Evolutionary conservation across 2,329 filamentous ascomycete genomes (phyloP).

Genomic region (Metarhizium robertsii): DNA sequence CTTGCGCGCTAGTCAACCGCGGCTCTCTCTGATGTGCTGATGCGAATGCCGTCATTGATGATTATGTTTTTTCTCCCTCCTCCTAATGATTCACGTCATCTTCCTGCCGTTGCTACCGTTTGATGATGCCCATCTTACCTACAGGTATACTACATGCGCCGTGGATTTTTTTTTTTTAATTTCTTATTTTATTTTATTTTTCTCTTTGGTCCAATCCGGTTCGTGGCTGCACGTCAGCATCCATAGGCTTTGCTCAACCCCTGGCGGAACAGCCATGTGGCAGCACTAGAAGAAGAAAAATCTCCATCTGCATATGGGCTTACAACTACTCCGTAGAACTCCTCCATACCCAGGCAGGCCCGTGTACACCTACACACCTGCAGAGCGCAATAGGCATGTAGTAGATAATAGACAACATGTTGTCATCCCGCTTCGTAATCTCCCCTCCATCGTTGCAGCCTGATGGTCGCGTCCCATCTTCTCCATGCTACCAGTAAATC

Average conservation of each 20-base stretch:
- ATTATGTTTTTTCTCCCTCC: not conserved
- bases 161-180: not conserved
- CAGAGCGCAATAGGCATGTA: too few species aligned
- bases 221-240: not conserved
- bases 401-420: too few species aligned
- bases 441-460: too few species aligned
- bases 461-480: too few species aligned
- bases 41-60: too few species aligned
- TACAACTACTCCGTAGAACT: too few species aligned
- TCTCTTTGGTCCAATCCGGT: not conserved
- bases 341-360: too few species aligned
- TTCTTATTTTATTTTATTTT: not conserved
- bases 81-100: not conserved
- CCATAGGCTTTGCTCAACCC: not conserved
- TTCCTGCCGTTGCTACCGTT: not conserved
- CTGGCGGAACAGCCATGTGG: not conserved
- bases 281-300: too few species aligned
- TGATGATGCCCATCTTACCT: not conserved
- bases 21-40: not conserved
- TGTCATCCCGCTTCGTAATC: too few species aligned
- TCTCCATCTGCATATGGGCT: too few species aligned
- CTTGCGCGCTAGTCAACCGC: not conserved
- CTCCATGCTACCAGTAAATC: too few species aligned
- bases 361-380: too few species aligned
- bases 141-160: not conserved